phyloP scores from a whole-genome alignment of 768 basidiomycete species.

The Nidula microcarpa region DNA sequence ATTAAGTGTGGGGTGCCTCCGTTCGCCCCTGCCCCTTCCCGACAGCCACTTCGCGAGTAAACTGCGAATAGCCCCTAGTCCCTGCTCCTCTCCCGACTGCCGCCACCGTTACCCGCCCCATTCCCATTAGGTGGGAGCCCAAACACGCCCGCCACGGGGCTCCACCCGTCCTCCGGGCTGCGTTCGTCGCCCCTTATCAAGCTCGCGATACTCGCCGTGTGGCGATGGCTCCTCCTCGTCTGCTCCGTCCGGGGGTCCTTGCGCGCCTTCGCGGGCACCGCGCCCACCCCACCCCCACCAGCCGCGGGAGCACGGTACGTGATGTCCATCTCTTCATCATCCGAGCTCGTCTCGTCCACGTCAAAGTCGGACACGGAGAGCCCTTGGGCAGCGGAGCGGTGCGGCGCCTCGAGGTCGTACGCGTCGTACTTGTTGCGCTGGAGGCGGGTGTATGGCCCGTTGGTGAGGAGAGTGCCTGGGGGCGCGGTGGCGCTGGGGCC shows the following conservation, averaged over 20 bases:
- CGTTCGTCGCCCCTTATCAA: slow-evolving; percentile 75
- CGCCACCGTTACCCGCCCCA: neutral
- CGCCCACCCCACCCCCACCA: neutral
- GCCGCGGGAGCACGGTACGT: slow-evolving; percentile 66
- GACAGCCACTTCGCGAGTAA: too few relatives aligned
- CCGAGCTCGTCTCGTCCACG: slow-evolving; percentile 50
- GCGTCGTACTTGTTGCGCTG: slow-evolving; percentile 65
- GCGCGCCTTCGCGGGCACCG: slow-evolving; percentile 9
- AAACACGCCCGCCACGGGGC: slow-evolving; percentile 60
- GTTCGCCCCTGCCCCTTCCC: too few relatives aligned
- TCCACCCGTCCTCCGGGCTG: slow-evolving; percentile 79
- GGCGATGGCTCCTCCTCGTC: slow-evolving; percentile 52
- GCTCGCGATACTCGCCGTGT: slow-evolving; percentile 84
- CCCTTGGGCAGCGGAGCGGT: slow-evolving; percentile 22
- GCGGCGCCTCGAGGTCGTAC: slow-evolving; percentile 72
- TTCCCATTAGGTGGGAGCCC: slow-evolving; percentile 34
- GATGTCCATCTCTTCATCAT: slow-evolving; percentile 68
- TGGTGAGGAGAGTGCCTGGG: slow-evolving; percentile 35
- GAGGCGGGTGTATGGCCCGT: slow-evolving; percentile 2
- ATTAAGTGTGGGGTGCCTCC: too few relatives aligned
- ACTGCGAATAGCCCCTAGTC: too few relatives aligned
- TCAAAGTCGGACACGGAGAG: slow-evolving; percentile 53
- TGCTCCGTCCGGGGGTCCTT: slow-evolving; percentile 13
- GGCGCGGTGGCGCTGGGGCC: slow-evolving; percentile 46
- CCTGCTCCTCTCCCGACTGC: too few relatives aligned